phyloP scores from a whole-genome alignment of 345 rosid genomes.

The Lepidium didymum region DNA sequence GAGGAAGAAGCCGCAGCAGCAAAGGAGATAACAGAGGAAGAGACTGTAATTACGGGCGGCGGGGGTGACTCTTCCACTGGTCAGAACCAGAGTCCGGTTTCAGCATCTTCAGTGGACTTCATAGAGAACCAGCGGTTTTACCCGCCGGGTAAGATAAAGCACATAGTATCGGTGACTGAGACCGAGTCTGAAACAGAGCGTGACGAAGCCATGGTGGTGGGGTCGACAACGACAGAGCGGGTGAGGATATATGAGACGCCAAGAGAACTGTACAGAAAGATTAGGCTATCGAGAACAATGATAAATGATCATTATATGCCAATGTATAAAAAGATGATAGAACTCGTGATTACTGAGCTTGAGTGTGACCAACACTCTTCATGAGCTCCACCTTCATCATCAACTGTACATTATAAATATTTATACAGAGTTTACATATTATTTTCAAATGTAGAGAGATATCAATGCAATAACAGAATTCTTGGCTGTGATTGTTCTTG shows the following conservation, averaged over 20 bases:
- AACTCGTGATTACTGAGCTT: constrained; percentile 57
- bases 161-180: constrained; percentile 47
- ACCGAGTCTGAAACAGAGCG: constrained; percentile 26
- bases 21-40: constrained; percentile 70
- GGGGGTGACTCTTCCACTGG: constrained; percentile 23
- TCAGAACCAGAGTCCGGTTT: constrained; percentile 31
- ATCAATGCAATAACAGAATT: background rate
- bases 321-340: constrained; percentile 88
- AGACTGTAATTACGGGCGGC: constrained; percentile 31
- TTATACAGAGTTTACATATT: constrained; percentile 9
- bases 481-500: background rate
- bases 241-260: constrained; percentile 69
- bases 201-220: constrained; percentile 12
- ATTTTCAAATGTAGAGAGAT: background rate
- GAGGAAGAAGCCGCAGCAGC: constrained; percentile 81
- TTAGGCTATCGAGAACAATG: constrained; percentile 83
- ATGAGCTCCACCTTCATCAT: background rate
- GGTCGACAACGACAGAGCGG: constrained; percentile 25
- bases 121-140: constrained; percentile 64
- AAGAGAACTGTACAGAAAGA: constrained; percentile 82
- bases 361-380: constrained; percentile 29
- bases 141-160: constrained; percentile 88
- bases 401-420: constrained; percentile 22
- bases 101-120: constrained; percentile 36
- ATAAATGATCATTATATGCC: constrained; percentile 98